Conservation (phyloP, 1,284 basidiomycete genomes). For the Calocybe gambosa region DNA sequence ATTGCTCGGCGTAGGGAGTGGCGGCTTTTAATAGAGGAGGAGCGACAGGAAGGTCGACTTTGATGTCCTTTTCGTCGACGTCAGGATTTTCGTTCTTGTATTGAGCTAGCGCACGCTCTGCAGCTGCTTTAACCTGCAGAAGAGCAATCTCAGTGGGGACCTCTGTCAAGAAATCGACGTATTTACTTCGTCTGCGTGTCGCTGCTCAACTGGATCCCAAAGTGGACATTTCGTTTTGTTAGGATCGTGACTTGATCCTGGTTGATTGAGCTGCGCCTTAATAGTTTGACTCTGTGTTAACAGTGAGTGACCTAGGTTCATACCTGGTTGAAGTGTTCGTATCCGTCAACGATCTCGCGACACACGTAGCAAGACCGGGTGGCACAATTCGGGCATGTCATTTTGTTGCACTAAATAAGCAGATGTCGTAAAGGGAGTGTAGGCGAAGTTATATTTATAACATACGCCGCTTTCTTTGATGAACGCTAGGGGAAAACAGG, state of each 20-base stretch:
- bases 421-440: not conserved
- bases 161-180: not conserved
- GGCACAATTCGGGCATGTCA: constrained; percentile 17
- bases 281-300: not conserved
- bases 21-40: constrained; percentile 13
- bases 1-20: not conserved
- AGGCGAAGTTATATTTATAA: constrained; percentile 9
- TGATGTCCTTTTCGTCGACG: constrained; percentile 44
- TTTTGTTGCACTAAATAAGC: constrained; percentile 52
- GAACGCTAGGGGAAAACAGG: constrained; percentile 48
- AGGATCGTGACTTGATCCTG: constrained; percentile 16
- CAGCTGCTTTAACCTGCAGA: constrained; percentile 63
- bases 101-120: constrained; percentile 58
- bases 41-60: constrained; percentile 46
- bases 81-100: constrained; percentile 52
- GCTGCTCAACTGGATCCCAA: constrained; percentile 65
- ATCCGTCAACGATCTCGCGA: constrained; percentile 36
- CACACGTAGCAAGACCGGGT: constrained; percentile 18
- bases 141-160: not conserved
- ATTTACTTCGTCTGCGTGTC: constrained; percentile 60
- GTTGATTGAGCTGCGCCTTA: not conserved
- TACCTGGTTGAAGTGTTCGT: constrained; percentile 72
- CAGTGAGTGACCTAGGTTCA: constrained; percentile 11
- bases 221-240: constrained; percentile 50
- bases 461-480: constrained; percentile 68